Percentiles rank a stretch among this genome's conserved stretches.
phyloP scores from a whole-genome alignment of 352 stramenopile genomes.

The Globisporangium spiculum region DNA sequence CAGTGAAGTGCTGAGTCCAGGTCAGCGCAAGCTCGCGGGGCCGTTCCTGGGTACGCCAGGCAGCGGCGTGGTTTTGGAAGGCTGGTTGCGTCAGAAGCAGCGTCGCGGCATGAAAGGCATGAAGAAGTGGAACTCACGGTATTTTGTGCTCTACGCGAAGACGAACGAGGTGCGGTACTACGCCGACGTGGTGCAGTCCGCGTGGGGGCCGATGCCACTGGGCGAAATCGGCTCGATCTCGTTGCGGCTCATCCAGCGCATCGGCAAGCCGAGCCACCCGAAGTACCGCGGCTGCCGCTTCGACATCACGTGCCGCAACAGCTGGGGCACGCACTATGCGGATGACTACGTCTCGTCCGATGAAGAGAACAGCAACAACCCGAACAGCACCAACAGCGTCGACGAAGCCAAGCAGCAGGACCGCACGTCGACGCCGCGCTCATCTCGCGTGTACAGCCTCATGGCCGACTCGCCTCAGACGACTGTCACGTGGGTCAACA shows the following conservation, averaged over 20 bases:
- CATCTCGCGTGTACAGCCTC: constrained; percentile 70
- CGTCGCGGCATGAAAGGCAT: constrained; percentile 72
- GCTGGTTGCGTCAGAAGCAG: constrained; percentile 82
- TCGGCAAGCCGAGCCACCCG: constrained; percentile 69
- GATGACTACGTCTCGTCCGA: constrained; percentile 80
- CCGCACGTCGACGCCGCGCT: constrained; percentile 47
- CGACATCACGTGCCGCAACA: constrained; percentile 82
- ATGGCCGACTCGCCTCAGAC: constrained; percentile 76
- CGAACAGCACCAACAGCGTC: constrained; percentile 18
- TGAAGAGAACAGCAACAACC: constrained; percentile 50
- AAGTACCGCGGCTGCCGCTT: constrained; percentile 85
- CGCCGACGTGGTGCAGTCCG: constrained; percentile 71
- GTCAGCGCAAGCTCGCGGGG: constrained; percentile 49
- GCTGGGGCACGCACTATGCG: constrained; percentile 70
- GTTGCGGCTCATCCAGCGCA: constrained; percentile 76
- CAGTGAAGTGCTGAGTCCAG: constrained; percentile 33
- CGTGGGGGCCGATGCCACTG: constrained; percentile 71
- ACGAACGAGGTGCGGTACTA: constrained; percentile 82
- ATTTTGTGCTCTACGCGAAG: constrained; percentile 77
- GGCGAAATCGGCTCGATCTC: constrained; percentile 80
- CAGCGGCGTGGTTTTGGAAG: constrained; percentile 76
- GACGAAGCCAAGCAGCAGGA: constrained; percentile 23
- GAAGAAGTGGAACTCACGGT: constrained; percentile 84
- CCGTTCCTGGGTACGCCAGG: constrained; percentile 45
- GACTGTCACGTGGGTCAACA: constrained; percentile 69